Base-by-base conservation (phyloP, 1,284 basidiomycete genomes). In the Ceratobasidium sp. region DNA sequence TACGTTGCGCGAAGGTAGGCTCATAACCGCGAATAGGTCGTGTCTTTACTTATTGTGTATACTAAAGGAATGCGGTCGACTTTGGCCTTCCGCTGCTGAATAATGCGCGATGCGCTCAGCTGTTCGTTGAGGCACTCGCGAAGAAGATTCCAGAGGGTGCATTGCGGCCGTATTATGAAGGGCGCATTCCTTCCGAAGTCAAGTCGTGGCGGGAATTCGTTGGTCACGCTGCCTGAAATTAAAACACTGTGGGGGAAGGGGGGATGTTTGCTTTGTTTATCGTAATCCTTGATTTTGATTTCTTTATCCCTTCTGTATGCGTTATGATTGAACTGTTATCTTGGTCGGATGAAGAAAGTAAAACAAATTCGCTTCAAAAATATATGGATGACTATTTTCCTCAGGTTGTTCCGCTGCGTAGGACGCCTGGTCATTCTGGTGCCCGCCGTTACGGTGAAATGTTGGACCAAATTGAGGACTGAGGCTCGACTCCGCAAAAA, bases 141-240 rank as follows among this genome's bases (percentile, higher is more conserved):
- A 88, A 89, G 79, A 96, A 97, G 81, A 92, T 98, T 77, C 90
- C 91, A 32, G 80, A 89, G 73, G 92, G 93, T 72, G 93, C 91
- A 50, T 81, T 98, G 75, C 81, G 86, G 71, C 86, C 86, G 22
- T 99, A 98, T 78, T 83, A 84, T 56, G 96, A 98, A 80, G 96
- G 94, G 47, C 87, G 84, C 70, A 91, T 97, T 75, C 96, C 96
- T n/a, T 84, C 89, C 10, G 96, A 98, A 79, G 96, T 99, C 75
- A 87, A 86, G 74, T 94, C 92, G 47, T 96, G 93, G 93, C 83
- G 87, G 70, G 92, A 94, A 78, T 96, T 94, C 78, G 87, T 94
- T 57, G 92, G 91, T 31, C 80, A 80, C 70, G 83, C 83, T 58
- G 89, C 86, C 49, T 91, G 75, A 83, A 72, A 68, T 12, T 20